Evolutionary conservation across 371 early-diverging fungal species (phyloP), one percentile per base, ranked within the genome.

Genomic region (Coemansia sp.): DNA sequence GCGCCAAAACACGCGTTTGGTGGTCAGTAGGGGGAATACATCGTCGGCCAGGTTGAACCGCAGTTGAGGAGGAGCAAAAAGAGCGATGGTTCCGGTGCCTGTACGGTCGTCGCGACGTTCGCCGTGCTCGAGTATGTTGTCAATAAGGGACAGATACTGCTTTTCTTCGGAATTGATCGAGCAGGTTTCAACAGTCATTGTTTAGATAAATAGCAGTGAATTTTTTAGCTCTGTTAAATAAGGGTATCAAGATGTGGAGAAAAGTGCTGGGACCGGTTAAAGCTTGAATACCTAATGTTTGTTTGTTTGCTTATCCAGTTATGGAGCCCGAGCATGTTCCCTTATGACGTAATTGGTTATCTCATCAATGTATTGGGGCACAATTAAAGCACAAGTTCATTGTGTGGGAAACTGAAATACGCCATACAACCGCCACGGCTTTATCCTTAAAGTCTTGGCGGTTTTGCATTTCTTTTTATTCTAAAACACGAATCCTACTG

Each of bases 21-120:
- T 99, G 0, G 99, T 99, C 50, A 99, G 85, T 25, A 99, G 85
- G 1, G 99, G 99, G 62, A 99, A 90, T 18, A 81, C 67, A 70
- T 90, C 84, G 71, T 93, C 83, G 58, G 85, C 75, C 14, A 99
- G 86, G 0, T 88, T 89, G 80, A 97, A 99, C 40, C 98, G 89
- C 71, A 98, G 79, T 65, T 91, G 91, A 8, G 92, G 91, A 9
- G 98, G 94, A 3, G 97, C 99, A 85, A 99, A 99, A 20, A 98
- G 65, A 4, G 96, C 89, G 3, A 92, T 65, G 0, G 99, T 99
- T 44, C 99, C 99, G 26, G 97, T 98, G 14, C 99, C 98, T 0
- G 99, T 99, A 48, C 99, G 88, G 82, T 99, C 99, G 16, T 82
- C 82, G 48, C 98, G 90, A 42, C 75, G 75, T 64, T 91, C 87